Percentiles rank a stretch among this genome's conserved stretches.
These are phyloP conservation scores for Bruguiera gymnorhiza DNA, from an alignment of 345 rosid genomes.

Conservation along the genomic window DNA sequence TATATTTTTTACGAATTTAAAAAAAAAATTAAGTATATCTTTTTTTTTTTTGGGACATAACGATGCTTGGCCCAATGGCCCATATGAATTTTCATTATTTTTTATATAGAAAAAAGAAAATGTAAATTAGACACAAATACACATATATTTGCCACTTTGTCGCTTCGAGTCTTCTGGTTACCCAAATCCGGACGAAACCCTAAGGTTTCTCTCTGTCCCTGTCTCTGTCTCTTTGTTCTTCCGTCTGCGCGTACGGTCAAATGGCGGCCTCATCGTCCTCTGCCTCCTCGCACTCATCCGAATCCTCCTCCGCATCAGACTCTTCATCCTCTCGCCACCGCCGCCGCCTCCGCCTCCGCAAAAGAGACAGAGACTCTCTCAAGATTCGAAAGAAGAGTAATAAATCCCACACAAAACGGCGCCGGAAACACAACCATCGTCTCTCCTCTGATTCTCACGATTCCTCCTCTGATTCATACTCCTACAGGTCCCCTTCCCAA, in stretches of 20 bases:
- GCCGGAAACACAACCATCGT: slow-evolving; percentile 44
- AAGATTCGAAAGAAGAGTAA: slow-evolving; percentile 69
- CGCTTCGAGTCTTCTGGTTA: neutral
- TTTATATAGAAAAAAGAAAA: no score
- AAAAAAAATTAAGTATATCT: no score
- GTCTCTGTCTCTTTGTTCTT: neutral
- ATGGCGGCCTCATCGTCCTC: slow-evolving; percentile 81
- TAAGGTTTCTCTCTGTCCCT: neutral
- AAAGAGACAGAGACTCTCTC: slow-evolving; percentile 47
- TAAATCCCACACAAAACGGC: slow-evolving; percentile 47
- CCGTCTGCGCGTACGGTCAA: neutral
- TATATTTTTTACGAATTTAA: no score
- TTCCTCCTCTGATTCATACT: slow-evolving; percentile 42
- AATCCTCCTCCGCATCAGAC: slow-evolving; percentile 30
- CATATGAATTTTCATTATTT: no score
- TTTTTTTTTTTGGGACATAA: no score
- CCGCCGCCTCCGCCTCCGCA: slow-evolving; percentile 41
- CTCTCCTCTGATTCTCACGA: slow-evolving; percentile 43
- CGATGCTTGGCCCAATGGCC: no score
- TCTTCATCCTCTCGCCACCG: slow-evolving; percentile 48
- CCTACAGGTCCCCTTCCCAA: slow-evolving; percentile 47
- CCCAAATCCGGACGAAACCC: neutral
- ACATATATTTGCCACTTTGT: no score
- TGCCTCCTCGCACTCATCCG: slow-evolving; percentile 31
- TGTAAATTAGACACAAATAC: no score